Conservation (phyloP, 805 yeast species). For the Candida ovalis region DNA sequence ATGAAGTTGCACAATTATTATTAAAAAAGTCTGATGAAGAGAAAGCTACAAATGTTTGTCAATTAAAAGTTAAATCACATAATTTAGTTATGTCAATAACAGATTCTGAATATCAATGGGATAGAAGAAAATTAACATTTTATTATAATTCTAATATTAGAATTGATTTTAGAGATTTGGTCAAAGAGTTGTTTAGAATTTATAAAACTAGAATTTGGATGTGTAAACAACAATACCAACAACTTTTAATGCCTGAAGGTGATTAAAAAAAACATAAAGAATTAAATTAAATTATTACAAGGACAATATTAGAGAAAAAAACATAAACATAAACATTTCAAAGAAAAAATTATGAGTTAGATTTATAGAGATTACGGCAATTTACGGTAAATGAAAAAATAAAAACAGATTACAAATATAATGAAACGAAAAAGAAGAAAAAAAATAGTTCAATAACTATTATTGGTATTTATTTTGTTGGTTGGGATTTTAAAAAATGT, state of each 20-base stretch:
- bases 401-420: background rate
- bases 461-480: too few relatives aligned
- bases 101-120: slow-evolving; percentile 86
- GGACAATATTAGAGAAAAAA: background rate
- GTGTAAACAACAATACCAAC: slow-evolving; percentile 42
- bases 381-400: background rate
- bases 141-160: slow-evolving; percentile 61
- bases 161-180: slow-evolving; percentile 75
- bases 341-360: background rate
- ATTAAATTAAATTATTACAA: background rate
- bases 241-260: background rate
- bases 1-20: slow-evolving; percentile 56
- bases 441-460: too few relatives aligned
- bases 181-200: slow-evolving; percentile 66
- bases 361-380: background rate
- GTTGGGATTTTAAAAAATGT: too few relatives aligned
- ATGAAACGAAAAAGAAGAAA: background rate
- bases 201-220: slow-evolving; percentile 85
- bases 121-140: slow-evolving; percentile 73
- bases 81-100: slow-evolving; percentile 54
- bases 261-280: background rate
- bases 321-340: background rate
- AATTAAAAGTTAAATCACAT: slow-evolving; percentile 49
- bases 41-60: slow-evolving; percentile 60
- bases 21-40: slow-evolving; percentile 66